These are phyloP conservation scores for Sclerotinia trifoliorum DNA, from an alignment of 2,329 filamentous ascomycete genomes.

Conservation along the genomic window DNA sequence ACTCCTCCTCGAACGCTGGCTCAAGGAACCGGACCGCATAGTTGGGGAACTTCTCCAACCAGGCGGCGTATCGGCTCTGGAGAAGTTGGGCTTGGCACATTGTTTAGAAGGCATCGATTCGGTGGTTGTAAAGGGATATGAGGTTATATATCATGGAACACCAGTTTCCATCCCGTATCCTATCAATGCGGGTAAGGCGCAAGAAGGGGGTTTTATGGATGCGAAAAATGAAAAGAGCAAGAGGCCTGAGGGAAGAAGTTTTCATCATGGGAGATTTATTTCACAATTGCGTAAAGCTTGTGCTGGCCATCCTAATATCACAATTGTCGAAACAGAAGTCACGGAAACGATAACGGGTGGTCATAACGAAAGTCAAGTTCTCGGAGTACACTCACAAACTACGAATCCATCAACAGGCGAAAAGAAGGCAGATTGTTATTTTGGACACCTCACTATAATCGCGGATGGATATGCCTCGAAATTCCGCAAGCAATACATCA, in stretches of 20 bases:
- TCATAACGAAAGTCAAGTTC: conserved; percentile 60
- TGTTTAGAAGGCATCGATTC: conserved; percentile 90
- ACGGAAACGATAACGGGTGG: conserved; percentile 71
- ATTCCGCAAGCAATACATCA: conserved; percentile 79
- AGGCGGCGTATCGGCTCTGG: conserved; percentile 78
- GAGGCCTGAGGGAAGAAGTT: conserved; percentile 70
- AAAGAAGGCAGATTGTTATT: conserved; percentile 73
- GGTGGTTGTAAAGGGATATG: conserved; percentile 78
- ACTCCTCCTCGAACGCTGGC: conserved; percentile 79
- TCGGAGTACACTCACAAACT: conserved; percentile 78
- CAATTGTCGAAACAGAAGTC: conserved; percentile 86
- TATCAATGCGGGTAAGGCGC: conserved; percentile 47
- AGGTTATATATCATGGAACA: conserved; percentile 77
- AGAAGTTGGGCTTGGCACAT: conserved; percentile 74
- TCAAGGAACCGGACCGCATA: conserved; percentile 93
- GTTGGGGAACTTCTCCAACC: conserved; percentile 95
- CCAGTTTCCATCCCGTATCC: conserved; percentile 80
- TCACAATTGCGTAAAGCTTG: conserved; percentile 75
- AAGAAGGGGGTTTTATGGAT: conserved; percentile 26
- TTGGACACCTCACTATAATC: conserved; percentile 82
- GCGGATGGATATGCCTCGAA: conserved; percentile 91
- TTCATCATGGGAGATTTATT: conserved; percentile 96
- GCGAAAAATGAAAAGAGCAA: conserved; percentile 41
- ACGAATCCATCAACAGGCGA: conserved; percentile 53
- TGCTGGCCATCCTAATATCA: conserved; percentile 74